These are phyloP conservation scores for Mucor sp. DNA, from an alignment of 371 early-diverging fungal species.

Conservation along the genomic window DNA sequence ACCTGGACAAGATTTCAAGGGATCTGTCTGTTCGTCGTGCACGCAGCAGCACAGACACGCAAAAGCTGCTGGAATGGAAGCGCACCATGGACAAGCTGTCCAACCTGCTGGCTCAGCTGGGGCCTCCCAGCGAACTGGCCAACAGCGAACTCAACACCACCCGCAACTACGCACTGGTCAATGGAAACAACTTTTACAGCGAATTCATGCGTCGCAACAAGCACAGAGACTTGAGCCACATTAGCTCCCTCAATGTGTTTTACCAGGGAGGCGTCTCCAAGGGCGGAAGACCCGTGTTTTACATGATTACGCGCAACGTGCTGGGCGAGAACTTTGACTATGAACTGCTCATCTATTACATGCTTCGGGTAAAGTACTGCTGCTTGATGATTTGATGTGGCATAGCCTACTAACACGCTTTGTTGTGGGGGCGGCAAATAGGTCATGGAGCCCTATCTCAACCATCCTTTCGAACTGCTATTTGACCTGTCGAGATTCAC, in stretches of 20 bases:
- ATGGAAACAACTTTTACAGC: constrained; percentile 54
- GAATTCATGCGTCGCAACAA: constrained; percentile 78
- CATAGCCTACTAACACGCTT: too few species aligned
- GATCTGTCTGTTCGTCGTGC: constrained; percentile 28
- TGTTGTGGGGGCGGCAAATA: too few species aligned
- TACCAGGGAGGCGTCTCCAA: constrained; percentile 80
- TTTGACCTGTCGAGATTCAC: constrained; percentile 79
- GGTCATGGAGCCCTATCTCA: constrained; percentile 54
- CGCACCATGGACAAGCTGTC: constrained; percentile 74
- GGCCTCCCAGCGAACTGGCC: constrained; percentile 70
- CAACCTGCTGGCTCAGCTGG: constrained; percentile 81
- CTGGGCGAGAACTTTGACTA: constrained; percentile 74
- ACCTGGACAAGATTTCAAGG: constrained; percentile 41
- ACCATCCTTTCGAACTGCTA: constrained; percentile 73
- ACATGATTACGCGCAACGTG: constrained; percentile 73
- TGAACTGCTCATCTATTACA: constrained; percentile 70
- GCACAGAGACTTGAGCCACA: constrained; percentile 55
- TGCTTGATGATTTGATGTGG: too few species aligned
- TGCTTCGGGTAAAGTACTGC: constrained; percentile 53
- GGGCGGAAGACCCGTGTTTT: constrained; percentile 77
- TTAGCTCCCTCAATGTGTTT: constrained; percentile 64
- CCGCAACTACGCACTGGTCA: constrained; percentile 39
- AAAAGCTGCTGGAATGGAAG: constrained; percentile 37
- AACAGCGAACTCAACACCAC: constrained; percentile 38
- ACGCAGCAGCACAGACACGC: constrained; percentile 21